These are phyloP conservation scores for Aspergillus nomiae DNA, from an alignment of 2,329 filamentous ascomycete genomes.

Conservation along the genomic window DNA sequence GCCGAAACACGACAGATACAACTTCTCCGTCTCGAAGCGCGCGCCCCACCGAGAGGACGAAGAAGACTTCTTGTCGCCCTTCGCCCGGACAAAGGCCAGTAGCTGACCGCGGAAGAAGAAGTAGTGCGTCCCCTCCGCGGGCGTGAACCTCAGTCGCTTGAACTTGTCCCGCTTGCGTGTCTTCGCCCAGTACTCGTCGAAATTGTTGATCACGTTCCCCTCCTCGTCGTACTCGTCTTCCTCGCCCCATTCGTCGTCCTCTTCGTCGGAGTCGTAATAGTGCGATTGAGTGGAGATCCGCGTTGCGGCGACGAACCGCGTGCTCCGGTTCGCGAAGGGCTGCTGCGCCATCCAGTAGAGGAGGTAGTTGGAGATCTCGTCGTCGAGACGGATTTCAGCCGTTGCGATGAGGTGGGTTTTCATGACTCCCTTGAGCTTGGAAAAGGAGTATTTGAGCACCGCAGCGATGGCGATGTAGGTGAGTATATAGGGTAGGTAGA, in stretches of 20 bases:
- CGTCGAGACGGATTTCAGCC: slow-evolving; percentile 67
- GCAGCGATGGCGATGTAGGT: slow-evolving; percentile 53
- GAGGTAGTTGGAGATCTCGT: slow-evolving; percentile 72
- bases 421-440: slow-evolving; percentile 52
- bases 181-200: slow-evolving; percentile 45
- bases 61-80: slow-evolving; percentile 24
- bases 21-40: slow-evolving; percentile 28
- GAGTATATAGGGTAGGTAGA: slow-evolving; percentile 63
- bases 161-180: slow-evolving; percentile 40
- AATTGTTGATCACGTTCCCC: slow-evolving; percentile 41
- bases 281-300: slow-evolving; percentile 49
- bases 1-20: slow-evolving; percentile 39
- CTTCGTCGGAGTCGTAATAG: slow-evolving; percentile 31
- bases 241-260: slow-evolving; percentile 20
- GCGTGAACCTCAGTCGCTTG: slow-evolving; percentile 58
- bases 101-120: slow-evolving; percentile 67
- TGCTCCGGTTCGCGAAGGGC: slow-evolving; percentile 60
- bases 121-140: slow-evolving; percentile 65
- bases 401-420: slow-evolving; percentile 63
- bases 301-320: slow-evolving; percentile 61
- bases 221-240: slow-evolving; percentile 31
- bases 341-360: slow-evolving; percentile 71
- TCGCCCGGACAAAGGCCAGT: slow-evolving; percentile 43
- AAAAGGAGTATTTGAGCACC: slow-evolving; percentile 55
- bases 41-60: slow-evolving; percentile 12